Evolutionary conservation across 2,329 filamentous ascomycete genomes (phyloP).

Genomic region (Penicillium frequentans): DNA sequence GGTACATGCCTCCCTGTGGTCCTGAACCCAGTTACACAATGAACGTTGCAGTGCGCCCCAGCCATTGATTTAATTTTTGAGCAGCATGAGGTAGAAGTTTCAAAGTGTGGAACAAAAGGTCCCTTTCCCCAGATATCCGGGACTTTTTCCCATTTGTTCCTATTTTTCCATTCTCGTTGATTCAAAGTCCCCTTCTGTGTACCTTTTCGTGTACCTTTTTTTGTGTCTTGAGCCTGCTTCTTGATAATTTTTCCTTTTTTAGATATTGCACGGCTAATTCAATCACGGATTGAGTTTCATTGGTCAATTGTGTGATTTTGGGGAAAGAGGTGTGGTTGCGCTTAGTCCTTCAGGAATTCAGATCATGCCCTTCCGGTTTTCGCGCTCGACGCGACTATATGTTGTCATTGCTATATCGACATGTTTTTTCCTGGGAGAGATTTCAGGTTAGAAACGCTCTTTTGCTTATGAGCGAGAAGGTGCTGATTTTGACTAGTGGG

Average conservation of each 20-base stretch:
- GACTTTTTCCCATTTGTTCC: neutral
- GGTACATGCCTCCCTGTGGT: constrained; percentile 6
- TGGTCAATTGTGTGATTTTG: neutral
- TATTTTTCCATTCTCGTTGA: neutral
- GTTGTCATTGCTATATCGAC: constrained; percentile 33
- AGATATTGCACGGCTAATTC: neutral
- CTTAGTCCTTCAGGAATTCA: neutral
- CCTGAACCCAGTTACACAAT: constrained; percentile 12
- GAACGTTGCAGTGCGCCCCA: neutral
- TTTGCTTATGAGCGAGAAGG: neutral
- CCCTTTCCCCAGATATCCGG: neutral
- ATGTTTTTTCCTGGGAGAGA: constrained; percentile 33
- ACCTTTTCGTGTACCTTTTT: neutral
- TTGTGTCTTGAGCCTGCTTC: neutral
- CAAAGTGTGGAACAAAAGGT: neutral
- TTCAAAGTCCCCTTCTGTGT: neutral
- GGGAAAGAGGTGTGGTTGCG: neutral
- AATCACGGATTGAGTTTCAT: neutral
- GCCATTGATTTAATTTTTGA: neutral
- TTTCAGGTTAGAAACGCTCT: constrained; percentile 23
- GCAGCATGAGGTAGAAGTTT: neutral
- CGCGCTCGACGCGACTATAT: constrained; percentile 30
- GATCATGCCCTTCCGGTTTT: constrained; percentile 27
- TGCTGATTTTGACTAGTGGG: constrained; percentile 50
- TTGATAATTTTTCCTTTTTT: too few species aligned